Conservation (phyloP, 2,329 filamentous ascomycete species). For the Pseudogymnoascus sp. region DNA sequence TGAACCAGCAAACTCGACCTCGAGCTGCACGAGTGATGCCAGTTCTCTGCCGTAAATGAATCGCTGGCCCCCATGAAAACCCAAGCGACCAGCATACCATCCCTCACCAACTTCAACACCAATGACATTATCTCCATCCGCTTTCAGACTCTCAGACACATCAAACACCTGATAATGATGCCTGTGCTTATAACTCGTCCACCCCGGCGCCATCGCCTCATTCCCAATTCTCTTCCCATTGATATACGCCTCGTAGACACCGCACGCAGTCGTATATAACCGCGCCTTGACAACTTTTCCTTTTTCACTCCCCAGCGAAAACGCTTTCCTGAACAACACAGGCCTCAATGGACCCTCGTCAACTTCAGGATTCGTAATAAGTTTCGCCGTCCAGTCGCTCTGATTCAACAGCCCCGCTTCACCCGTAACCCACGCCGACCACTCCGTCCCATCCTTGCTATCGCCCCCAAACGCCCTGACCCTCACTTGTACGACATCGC, state of each 20-base stretch:
- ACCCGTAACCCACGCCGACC: constrained; percentile 2
- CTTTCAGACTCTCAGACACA: constrained; percentile 7
- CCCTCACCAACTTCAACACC: constrained; percentile 40
- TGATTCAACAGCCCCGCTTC: background rate
- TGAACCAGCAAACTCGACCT: constrained; percentile 18
- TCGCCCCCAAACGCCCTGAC: background rate
- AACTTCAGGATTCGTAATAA: constrained; percentile 7
- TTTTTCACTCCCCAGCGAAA: constrained; percentile 11
- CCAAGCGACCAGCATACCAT: constrained; percentile 38
- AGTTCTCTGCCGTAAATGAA: constrained; percentile 33
- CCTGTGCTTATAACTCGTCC: constrained; percentile 24
- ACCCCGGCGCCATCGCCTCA: constrained; percentile 32
- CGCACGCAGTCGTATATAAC: constrained; percentile 29
- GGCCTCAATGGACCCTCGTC: constrained; percentile 23
- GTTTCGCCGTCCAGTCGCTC: constrained; percentile 8
- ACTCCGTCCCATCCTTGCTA: background rate
- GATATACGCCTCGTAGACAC: constrained; percentile 28
- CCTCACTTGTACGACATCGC: constrained; percentile 13
- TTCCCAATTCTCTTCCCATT: constrained; percentile 27
- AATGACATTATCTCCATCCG: constrained; percentile 32
- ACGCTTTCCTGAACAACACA: constrained; percentile 28
- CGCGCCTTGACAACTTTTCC: constrained; percentile 16
- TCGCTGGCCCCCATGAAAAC: constrained; percentile 25
- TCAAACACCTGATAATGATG: constrained; percentile 15
- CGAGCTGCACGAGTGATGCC: constrained; percentile 27